Evolutionary conservation across 305 asterid genomes (phyloP).

Genomic region (Petunia hybrid): DNA sequence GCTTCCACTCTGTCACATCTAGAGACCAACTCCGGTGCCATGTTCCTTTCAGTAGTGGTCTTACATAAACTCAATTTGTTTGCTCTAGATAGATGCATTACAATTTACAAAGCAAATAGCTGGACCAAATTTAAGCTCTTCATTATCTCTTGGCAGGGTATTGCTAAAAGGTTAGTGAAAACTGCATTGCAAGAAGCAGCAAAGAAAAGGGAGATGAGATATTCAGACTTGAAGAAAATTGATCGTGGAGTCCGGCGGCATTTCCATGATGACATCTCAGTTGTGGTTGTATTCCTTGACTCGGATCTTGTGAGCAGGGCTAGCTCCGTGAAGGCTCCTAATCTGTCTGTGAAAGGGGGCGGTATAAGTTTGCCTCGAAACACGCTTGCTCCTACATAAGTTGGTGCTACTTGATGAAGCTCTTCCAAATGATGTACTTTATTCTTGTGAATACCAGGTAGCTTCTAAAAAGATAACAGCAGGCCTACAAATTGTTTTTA

Average conservation of each 20-base stretch:
- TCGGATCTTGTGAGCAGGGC: conserved; percentile 73
- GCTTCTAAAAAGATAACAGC: conserved; percentile 45
- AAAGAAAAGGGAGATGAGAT: conserved; percentile 94
- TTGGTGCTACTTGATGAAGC: conserved; percentile 42
- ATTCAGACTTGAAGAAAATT: conserved; percentile 84
- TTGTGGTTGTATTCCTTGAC: conserved; percentile 74
- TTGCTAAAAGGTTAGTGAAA: conserved; percentile 83
- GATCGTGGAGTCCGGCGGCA: conserved; percentile 92
- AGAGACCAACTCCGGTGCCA: not conserved
- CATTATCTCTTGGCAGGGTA: conserved; percentile 62
- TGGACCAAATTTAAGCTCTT: not conserved
- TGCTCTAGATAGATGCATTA: not conserved
- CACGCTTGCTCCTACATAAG: conserved; percentile 59
- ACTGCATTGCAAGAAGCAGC: conserved; percentile 87
- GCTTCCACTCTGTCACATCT: not conserved
- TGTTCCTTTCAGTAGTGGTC: not conserved
- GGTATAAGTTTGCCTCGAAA: conserved; percentile 58
- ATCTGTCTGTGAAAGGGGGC: conserved; percentile 72
- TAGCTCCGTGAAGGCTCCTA: conserved; percentile 53
- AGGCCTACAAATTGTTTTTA: conserved; percentile 46
- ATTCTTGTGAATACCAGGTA: conserved; percentile 52
- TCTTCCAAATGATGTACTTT: conserved; percentile 29
- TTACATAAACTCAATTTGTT: not conserved
- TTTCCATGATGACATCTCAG: conserved; percentile 92
- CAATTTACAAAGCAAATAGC: not conserved